phyloP scores from a whole-genome alignment of 164 flowering plant species.

The Chimonanthus praecox region DNA sequence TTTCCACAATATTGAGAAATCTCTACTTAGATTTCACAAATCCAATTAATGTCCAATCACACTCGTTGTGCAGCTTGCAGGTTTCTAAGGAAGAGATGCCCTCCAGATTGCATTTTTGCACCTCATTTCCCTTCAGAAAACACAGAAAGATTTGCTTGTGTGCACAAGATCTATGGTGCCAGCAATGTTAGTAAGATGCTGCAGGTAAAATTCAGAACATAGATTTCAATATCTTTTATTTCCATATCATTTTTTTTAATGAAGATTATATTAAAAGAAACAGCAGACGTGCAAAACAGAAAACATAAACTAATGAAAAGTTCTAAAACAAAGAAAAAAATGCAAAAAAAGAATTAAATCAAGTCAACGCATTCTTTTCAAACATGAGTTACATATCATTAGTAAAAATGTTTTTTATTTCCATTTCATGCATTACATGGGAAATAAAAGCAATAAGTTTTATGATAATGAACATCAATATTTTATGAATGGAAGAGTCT shows the following conservation, averaged over 20 bases:
- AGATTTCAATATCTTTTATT: not conserved
- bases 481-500: not conserved
- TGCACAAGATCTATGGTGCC: conserved; percentile 31
- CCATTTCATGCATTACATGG: not conserved
- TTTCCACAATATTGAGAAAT: conserved; percentile 9
- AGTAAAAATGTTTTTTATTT: not conserved
- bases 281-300: no score
- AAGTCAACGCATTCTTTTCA: no score
- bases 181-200: conserved; percentile 26
- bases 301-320: no score
- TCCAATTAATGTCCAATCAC: conserved; percentile 13
- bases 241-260: not conserved
- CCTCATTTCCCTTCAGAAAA: conserved; percentile 28
- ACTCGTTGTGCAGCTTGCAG: conserved; percentile 33
- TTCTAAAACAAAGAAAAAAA: no score
- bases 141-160: conserved; percentile 26
- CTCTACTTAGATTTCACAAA: conserved; percentile 4
- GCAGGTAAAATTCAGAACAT: conserved; percentile 10
- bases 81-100: conserved; percentile 23
- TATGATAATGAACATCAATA: not conserved
- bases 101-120: conserved; percentile 24
- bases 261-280: no score
- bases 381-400: no score
- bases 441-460: not conserved
- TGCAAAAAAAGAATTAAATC: no score